Evolutionary conservation across 1,284 basidiomycete species (phyloP).

Genomic region (Boletus mariae): DNA sequence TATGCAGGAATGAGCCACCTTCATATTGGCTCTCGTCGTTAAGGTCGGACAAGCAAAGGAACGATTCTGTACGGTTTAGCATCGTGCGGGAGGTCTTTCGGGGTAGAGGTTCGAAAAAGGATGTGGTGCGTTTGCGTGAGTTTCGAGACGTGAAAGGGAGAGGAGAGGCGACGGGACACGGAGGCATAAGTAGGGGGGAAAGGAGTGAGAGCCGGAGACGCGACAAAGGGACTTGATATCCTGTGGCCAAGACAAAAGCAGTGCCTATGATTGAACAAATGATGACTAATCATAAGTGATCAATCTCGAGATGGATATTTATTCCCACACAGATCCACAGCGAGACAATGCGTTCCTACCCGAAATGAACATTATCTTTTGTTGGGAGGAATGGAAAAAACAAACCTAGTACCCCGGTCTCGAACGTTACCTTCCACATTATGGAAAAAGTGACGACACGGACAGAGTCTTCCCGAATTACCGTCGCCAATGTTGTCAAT

Average conservation of each 20-base stretch:
- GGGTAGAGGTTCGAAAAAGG: constrained; percentile 37
- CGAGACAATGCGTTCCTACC: constrained; percentile 1
- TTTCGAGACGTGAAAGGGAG: constrained; percentile 7
- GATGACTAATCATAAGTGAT: constrained; percentile 24
- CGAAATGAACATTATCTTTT: constrained; percentile 8
- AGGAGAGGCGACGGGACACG: constrained; percentile 14
- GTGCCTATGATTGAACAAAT: constrained; percentile 30
- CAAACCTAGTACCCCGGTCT: constrained; percentile 3
- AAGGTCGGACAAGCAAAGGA: constrained; percentile 32
- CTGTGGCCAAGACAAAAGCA: constrained; percentile 34
- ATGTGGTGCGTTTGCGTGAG: constrained; percentile 41
- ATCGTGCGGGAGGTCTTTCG: constrained; percentile 38
- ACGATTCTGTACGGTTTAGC: constrained; percentile 42
- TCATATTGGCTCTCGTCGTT: constrained; percentile 22
- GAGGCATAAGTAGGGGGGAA: constrained; percentile 30
- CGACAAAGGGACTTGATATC: constrained; percentile 32
- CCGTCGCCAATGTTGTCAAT: neutral
- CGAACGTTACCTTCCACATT: constrained; percentile 2
- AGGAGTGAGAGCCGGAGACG: constrained; percentile 20
- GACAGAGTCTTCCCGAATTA: neutral
- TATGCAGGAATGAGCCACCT: constrained; percentile 26
- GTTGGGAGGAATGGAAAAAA: constrained; percentile 8
- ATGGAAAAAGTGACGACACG: constrained; percentile 20
- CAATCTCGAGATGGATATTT: neutral
- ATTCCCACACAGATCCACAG: constrained; percentile 11